Base-by-base conservation (phyloP, 2,329 filamentous ascomycete species). In the Coniella vitis region DNA sequence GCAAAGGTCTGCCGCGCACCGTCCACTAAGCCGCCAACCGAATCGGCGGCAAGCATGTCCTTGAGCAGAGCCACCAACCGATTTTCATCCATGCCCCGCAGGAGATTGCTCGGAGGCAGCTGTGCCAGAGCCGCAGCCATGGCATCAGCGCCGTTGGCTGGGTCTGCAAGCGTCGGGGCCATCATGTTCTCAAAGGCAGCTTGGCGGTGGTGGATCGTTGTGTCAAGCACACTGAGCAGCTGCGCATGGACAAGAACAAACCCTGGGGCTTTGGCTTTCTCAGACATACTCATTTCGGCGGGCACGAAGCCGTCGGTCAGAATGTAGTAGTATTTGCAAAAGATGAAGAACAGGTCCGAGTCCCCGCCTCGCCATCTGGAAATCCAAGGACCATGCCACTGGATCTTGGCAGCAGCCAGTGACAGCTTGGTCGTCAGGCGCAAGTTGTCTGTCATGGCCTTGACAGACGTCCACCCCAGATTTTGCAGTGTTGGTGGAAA, bases 261-360 rank as follows among this genome's bases (percentile, higher is more conserved):
- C 0, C 83, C 90, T 4, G 90, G 90, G 1, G 85, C 81, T 42
- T 86, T 72, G 4, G 75, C 76, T 58, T 78, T 80, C 49, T 80
- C 75, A 0, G 67, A 58, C 14, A 81, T 63, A 2, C 78, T 70
- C 25, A 82, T 61, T 4, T 69, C 70, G 0, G 67, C 58, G 0
- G 84, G 82, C 57, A 86, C 72, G 56, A 86, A 86, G 52, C 93
- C 87, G 36, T 87, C 81, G 4, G 84, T 76, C 3, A 96, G 72
- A 17, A 91, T 76, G 63, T 91, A 86, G 58, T 86, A 94, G 62
- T 93, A 84, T 66, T 95, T 95, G 68, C 83, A 81, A 60, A 96
- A 96, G 38, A 94, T 85, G 67, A 91, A 95, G 62, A 95, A 88
- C 31, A 96, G 72, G 60, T 95, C 90, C 4, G 86, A 94, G 58